Conservation (phyloP, 2,329 filamentous ascomycete genomes). For the Penicillium sclerotiorum region DNA sequence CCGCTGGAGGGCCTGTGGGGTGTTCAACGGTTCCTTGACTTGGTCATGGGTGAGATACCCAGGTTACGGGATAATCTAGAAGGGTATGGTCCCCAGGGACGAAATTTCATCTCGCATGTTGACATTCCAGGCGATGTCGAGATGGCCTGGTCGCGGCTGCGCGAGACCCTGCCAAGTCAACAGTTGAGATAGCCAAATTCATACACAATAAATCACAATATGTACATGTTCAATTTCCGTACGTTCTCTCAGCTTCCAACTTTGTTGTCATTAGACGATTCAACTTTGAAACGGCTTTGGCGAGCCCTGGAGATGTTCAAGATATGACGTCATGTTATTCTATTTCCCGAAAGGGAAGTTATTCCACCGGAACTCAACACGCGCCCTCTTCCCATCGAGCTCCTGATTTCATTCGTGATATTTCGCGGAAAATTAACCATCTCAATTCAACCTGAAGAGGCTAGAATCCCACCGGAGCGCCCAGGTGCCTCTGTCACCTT, state of each 20-base stretch:
- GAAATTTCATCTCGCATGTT: conserved; percentile 49
- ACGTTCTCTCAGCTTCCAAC: no score
- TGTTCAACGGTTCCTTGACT: conserved; percentile 42
- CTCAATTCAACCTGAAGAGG: neutral
- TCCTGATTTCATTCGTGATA: no score
- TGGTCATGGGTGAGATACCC: conserved; percentile 49
- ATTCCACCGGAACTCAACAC: no score
- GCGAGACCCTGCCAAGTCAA: neutral
- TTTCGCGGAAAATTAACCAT: no score
- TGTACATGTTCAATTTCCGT: no score
- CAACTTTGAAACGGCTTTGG: no score
- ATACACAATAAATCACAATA: neutral
- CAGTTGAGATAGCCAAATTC: neutral
- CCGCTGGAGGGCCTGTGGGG: conserved; percentile 41
- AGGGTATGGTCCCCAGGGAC: conserved; percentile 50
- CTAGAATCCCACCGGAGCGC: neutral
- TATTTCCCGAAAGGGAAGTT: no score
- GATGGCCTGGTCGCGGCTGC: conserved; percentile 32
- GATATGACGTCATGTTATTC: no score
- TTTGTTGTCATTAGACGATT: no score
- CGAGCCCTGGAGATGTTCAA: no score
- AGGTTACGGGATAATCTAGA: conserved; percentile 46
- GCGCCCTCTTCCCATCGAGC: no score
- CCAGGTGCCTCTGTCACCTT: no score
- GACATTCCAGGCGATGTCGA: conserved; percentile 43